A percentile compares a stretch with the other conserved stretches of the same genome.
These are phyloP conservation scores for Abrus pulchellus DNA, from an alignment of 306 rosid genomes.

Conservation along the genomic window DNA sequence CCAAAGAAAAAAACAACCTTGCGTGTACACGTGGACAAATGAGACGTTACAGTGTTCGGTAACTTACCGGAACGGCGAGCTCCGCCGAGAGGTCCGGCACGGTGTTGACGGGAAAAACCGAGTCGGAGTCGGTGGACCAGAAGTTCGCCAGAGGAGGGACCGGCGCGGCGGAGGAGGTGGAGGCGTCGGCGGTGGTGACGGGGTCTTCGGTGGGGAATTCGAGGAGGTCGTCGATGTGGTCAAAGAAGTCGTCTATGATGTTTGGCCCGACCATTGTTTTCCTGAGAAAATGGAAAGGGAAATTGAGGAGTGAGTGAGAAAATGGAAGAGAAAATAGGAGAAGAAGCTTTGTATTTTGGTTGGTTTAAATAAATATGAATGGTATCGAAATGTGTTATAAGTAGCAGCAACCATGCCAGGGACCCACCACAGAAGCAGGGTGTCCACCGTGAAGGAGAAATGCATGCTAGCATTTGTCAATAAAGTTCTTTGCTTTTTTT, in stretches of 20 bases:
- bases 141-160: conserved; percentile 47
- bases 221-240: conserved; percentile 84
- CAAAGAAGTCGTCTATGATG: conserved; percentile 82
- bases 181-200: conserved; percentile 33
- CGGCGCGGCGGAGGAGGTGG: neutral
- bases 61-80: conserved; percentile 80
- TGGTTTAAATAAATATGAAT: neutral
- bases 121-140: conserved; percentile 56
- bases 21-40: neutral
- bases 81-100: conserved; percentile 79
- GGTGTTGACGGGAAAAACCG: conserved; percentile 55
- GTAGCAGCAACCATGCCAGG: conserved; percentile 19
- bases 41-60: neutral
- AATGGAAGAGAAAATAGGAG: neutral
- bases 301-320: neutral
- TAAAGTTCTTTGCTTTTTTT: neutral
- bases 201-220: conserved; percentile 68
- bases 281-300: conserved; percentile 42
- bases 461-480: conserved; percentile 45
- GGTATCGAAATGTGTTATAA: conserved; percentile 26
- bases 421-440: conserved; percentile 22
- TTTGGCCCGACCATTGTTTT: conserved; percentile 49
- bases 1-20: neutral
- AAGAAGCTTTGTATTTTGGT: neutral
- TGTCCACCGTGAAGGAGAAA: conserved; percentile 17